These are phyloP conservation scores for Venturia asperata DNA, from an alignment of 2,329 filamentous ascomycete species.

Conservation along the genomic window DNA sequence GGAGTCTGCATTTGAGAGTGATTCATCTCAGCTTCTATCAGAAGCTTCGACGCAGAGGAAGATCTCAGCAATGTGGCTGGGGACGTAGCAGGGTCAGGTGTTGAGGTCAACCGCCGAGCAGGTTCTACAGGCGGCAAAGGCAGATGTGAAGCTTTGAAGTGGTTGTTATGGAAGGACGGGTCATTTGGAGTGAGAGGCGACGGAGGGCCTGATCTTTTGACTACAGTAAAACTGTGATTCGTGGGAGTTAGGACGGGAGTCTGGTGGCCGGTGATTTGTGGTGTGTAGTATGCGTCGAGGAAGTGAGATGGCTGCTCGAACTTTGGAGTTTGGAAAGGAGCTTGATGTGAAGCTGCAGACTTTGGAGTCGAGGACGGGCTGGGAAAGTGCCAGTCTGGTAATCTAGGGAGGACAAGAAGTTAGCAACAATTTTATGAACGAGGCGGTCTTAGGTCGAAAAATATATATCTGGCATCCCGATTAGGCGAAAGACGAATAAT, in stretches of 20 bases:
- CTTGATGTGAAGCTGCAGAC: slow-evolving; percentile 35
- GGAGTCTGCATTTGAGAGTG: slow-evolving; percentile 52
- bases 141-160: slow-evolving; percentile 49
- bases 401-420: slow-evolving; percentile 26
- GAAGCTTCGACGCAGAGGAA: slow-evolving; percentile 22
- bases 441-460: slow-evolving; percentile 7
- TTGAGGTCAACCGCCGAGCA: slow-evolving; percentile 52
- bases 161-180: slow-evolving; percentile 52
- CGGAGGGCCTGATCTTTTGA: slow-evolving; percentile 29
- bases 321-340: slow-evolving; percentile 40
- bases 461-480: neutral
- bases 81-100: slow-evolving; percentile 36
- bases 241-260: slow-evolving; percentile 38
- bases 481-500: slow-evolving; percentile 3
- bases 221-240: slow-evolving; percentile 30
- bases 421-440: slow-evolving; percentile 14
- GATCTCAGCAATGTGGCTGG: slow-evolving; percentile 6
- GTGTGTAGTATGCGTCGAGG: slow-evolving; percentile 44
- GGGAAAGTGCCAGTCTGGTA: slow-evolving; percentile 43
- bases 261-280: slow-evolving; percentile 35
- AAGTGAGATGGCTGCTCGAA: slow-evolving; percentile 40
- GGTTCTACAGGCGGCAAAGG: slow-evolving; percentile 55
- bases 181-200: slow-evolving; percentile 33
- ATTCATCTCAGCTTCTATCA: slow-evolving; percentile 30
- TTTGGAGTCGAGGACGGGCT: slow-evolving; percentile 45